phyloP scores from a whole-genome alignment of 176 grass and related monocot genomes.

The Paspalum notatum region DNA sequence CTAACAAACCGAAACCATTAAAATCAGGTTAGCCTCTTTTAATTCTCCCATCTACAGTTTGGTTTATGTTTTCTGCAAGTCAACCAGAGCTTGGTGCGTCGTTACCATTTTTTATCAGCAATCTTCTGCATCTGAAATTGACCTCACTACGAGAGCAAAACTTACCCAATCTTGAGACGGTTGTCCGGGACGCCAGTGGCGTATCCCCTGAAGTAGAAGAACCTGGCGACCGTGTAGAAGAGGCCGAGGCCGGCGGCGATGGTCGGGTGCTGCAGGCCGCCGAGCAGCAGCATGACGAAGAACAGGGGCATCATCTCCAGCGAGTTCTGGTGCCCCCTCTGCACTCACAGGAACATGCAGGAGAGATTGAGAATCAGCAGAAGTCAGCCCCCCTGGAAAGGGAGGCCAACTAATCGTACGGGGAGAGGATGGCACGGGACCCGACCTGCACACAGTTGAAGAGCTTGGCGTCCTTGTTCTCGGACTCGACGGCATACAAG shows the following conservation, averaged over 20 bases:
- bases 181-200: conserved; percentile 80
- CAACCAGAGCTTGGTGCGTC: not conserved
- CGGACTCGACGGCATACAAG: conserved; percentile 75
- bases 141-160: not conserved
- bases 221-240: conserved; percentile 72
- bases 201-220: conserved; percentile 99
- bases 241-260: conserved; percentile 64
- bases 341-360: not conserved
- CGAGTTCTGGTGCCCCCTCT: conserved; percentile 99
- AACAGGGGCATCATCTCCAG: conserved; percentile 92
- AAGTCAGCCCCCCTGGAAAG: no score
- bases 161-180: conserved; percentile 89
- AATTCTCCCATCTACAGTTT: not conserved
- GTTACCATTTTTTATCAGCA: not conserved
- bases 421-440: not conserved
- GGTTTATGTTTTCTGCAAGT: not conserved
- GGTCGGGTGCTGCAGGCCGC: conserved; percentile 77
- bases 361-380: no score
- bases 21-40: not conserved
- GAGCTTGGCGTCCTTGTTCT: conserved; percentile 94
- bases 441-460: conserved; percentile 97
- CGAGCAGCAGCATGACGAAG: conserved; percentile 80
- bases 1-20: not conserved
- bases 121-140: not conserved
- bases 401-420: not conserved